These are phyloP conservation scores for Ascochyta pisi DNA, from an alignment of 2,329 filamentous ascomycete species.

Conservation along the genomic window DNA sequence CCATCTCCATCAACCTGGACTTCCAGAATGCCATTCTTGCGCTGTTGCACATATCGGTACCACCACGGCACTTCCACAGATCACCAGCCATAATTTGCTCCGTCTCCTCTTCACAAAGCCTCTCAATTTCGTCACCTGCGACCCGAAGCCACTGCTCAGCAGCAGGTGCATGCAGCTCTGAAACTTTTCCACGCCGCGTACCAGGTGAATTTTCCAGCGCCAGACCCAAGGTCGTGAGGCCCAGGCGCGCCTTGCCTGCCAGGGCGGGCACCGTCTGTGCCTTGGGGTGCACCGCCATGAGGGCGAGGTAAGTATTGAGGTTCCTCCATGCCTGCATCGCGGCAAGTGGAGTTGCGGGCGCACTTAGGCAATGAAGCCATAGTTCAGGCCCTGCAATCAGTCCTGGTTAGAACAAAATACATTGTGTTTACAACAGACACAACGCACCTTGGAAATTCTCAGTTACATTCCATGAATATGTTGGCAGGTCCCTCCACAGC, in stretches of 20 bases:
- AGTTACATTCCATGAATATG: too few species aligned
- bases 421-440: too few species aligned
- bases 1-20: too few species aligned
- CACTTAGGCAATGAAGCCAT: too few species aligned
- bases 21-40: not conserved
- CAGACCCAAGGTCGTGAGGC: not conserved
- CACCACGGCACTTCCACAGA: slow-evolving; percentile 1
- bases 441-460: too few species aligned
- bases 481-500: too few species aligned
- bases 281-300: slow-evolving; percentile 3
- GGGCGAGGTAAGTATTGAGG: slow-evolving; percentile 13
- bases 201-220: slow-evolving; percentile 5
- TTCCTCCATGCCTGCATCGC: slow-evolving; percentile 2
- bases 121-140: slow-evolving; percentile 10
- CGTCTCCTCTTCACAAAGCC: slow-evolving; percentile 1
- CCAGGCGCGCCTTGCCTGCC: not conserved
- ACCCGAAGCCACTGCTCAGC: slow-evolving; percentile 14
- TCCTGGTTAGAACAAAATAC: too few species aligned
- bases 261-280: slow-evolving; percentile 7
- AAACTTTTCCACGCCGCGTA: slow-evolving; percentile 2
- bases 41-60: slow-evolving; percentile 3
- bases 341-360: too few species aligned
- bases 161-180: slow-evolving; percentile 14
- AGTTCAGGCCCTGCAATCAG: too few species aligned
- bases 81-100: not conserved